phyloP scores from a whole-genome alignment of 306 rosid genomes.

The Glycine tomentella region DNA sequence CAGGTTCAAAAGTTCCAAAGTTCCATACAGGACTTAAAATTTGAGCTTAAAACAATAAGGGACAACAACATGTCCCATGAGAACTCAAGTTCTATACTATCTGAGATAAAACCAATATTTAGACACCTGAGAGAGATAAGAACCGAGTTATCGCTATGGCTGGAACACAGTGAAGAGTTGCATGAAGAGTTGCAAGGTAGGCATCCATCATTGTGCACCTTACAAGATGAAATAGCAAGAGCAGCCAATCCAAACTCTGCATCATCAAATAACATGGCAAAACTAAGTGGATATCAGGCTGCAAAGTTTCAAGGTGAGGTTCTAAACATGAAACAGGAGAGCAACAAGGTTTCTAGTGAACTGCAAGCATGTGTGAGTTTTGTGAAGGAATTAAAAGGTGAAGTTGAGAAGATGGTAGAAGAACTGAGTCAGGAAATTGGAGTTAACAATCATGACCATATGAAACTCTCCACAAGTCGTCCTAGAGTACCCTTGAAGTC shows the following conservation, averaged over 20 bases:
- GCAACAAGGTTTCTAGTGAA: constrained; percentile 69
- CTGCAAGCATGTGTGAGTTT: constrained; percentile 63
- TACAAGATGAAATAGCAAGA: constrained; percentile 78
- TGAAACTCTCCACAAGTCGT: constrained; percentile 53
- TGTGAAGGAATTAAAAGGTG: constrained; percentile 56
- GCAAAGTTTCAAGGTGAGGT: constrained; percentile 97
- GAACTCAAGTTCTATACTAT: constrained; percentile 47
- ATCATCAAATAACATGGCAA: constrained; percentile 37
- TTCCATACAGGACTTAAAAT: constrained; percentile 70
- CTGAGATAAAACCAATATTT: constrained; percentile 71
- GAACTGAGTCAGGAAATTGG: constrained; percentile 62
- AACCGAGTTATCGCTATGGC: constrained; percentile 79
- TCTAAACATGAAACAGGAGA: constrained; percentile 86
- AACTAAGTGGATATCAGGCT: constrained; percentile 69
- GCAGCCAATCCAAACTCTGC: constrained; percentile 48
- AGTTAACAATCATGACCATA: constrained; percentile 40
- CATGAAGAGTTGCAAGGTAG: constrained; percentile 76
- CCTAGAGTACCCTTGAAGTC: constrained; percentile 74
- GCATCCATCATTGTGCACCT: constrained; percentile 61
- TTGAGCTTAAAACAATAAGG: constrained; percentile 57
- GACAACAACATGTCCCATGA: constrained; percentile 48
- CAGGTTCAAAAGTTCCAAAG: constrained; percentile 82
- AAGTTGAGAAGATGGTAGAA: constrained; percentile 67
- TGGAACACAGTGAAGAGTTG: constrained; percentile 72
- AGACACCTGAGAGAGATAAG: constrained; percentile 83